Percentiles rank a stretch among this genome's conserved stretches.
Conservation (phyloP, 768 basidiomycete genomes). For the Hygrophoropsis aurantiaca region DNA sequence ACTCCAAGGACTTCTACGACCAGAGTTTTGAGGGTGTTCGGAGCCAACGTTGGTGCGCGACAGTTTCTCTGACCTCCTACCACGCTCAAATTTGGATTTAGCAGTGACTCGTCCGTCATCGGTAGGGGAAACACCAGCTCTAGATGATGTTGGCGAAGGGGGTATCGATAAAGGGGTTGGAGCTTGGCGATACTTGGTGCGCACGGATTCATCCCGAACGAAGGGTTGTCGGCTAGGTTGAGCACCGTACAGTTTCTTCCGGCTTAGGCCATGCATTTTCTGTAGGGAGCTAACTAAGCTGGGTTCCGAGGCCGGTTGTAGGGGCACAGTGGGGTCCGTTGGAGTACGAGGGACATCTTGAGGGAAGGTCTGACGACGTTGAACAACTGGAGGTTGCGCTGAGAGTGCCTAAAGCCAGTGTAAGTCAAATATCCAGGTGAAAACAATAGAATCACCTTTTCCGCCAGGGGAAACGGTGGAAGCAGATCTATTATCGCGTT, state of each 20-base stretch:
- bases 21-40: conserved; percentile 28
- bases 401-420: background rate
- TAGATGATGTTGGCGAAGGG: conserved; percentile 22
- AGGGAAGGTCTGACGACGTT: conserved; percentile 28
- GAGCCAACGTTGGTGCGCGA: conserved; percentile 13
- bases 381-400: conserved; percentile 16
- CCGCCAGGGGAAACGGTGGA: background rate
- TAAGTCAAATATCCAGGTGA: conserved; percentile 9
- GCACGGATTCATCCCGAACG: conserved; percentile 50
- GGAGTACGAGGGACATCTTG: conserved; percentile 24
- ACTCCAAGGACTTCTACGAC: conserved; percentile 28
- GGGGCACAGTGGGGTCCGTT: conserved; percentile 10
- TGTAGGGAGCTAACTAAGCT: conserved; percentile 64
- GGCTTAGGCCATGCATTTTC: conserved; percentile 66
- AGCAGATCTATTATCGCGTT: conserved; percentile 2
- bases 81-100: conserved; percentile 24
- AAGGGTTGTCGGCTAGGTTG: conserved; percentile 53
- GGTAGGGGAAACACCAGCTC: conserved; percentile 8
- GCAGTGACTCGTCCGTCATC: conserved; percentile 18
- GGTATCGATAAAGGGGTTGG: conserved; percentile 32
- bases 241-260: conserved; percentile 63
- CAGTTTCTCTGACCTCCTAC: conserved; percentile 19
- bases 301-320: conserved; percentile 32
- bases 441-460: conserved; percentile 12
- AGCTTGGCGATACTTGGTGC: conserved; percentile 30